phyloP scores from a whole-genome alignment of 2,329 filamentous ascomycete genomes.

The Neopestalotiopsis sp. region DNA sequence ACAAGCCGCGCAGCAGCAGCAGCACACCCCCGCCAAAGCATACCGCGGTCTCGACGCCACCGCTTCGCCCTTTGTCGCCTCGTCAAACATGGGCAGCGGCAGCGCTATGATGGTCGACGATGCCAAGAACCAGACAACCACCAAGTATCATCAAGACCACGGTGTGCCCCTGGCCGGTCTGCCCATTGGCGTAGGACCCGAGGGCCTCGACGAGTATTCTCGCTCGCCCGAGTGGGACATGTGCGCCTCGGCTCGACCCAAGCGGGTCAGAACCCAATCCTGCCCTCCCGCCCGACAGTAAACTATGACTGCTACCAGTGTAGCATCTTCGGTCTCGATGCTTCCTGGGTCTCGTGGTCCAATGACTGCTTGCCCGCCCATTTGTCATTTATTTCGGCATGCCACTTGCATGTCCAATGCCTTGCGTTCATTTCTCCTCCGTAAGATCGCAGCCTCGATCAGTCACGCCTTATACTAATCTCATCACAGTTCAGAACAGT shows the following conservation, averaged over 20 bases:
- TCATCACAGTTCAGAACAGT: not conserved
- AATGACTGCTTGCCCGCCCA: too few species aligned
- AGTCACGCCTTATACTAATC: not conserved
- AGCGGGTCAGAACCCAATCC: conserved; percentile 3
- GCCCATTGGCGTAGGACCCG: conserved; percentile 48
- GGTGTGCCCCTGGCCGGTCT: conserved; percentile 38
- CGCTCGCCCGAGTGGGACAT: conserved; percentile 33
- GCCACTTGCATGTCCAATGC: too few species aligned
- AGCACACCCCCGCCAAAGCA: too few species aligned
- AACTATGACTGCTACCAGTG: too few species aligned
- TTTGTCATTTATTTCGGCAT: too few species aligned
- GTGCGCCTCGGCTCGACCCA: conserved; percentile 15
- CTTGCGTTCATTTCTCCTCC: not conserved
- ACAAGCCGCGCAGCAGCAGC: too few species aligned
- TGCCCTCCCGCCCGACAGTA: not conserved
- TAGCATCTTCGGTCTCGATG: too few species aligned
- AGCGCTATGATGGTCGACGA: too few species aligned
- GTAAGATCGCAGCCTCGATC: not conserved
- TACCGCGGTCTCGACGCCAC: too few species aligned
- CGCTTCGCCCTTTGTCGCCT: not conserved
- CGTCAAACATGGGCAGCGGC: too few species aligned
- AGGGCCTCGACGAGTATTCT: conserved; percentile 33
- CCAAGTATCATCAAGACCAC: not conserved
- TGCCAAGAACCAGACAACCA: too few species aligned
- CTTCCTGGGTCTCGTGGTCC: too few species aligned